Conservation (phyloP, 225 moss, liverwort and hornwort genomes). For the Polytrichum formosum region DNA sequence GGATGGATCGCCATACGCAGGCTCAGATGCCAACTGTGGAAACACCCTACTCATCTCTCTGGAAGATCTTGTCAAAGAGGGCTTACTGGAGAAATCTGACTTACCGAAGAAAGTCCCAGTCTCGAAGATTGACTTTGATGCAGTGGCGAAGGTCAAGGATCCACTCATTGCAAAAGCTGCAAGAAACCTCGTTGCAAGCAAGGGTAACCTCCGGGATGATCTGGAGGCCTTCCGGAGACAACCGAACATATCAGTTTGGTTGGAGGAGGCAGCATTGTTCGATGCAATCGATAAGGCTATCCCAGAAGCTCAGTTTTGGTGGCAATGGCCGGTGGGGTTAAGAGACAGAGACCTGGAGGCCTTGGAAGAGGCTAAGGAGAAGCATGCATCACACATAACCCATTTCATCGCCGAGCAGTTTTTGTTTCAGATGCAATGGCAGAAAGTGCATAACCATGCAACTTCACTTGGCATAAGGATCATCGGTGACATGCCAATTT, state of each 20-base stretch:
- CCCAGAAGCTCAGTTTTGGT: constrained; percentile 48
- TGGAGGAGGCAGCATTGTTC: constrained; percentile 84
- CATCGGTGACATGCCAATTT: constrained; percentile 94
- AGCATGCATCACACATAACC: constrained; percentile 43
- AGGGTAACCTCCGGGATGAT: constrained; percentile 43
- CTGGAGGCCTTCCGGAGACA: constrained; percentile 55
- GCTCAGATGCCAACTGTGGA: constrained; percentile 83
- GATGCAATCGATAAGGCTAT: constrained; percentile 63
- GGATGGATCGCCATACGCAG: constrained; percentile 90
- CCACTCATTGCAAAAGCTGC: constrained; percentile 71
- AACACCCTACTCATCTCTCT: constrained; percentile 81
- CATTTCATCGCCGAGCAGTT: constrained; percentile 76
- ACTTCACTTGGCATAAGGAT: constrained; percentile 63
- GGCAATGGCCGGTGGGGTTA: constrained; percentile 73
- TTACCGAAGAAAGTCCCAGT: constrained; percentile 50
- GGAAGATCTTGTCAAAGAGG: constrained; percentile 74
- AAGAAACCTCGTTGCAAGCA: constrained; percentile 48
- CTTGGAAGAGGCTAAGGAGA: constrained; percentile 33
- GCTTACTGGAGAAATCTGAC: constrained; percentile 50
- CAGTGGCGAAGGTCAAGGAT: constrained; percentile 68
- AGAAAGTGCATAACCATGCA: constrained; percentile 69
- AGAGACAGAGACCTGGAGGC: constrained; percentile 59
- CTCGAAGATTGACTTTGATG: constrained; percentile 41
- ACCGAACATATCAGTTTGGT: constrained; percentile 64
- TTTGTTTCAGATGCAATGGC: constrained; percentile 90